Base-by-base conservation (phyloP, 2,329 filamentous ascomycete genomes). In the Fusarium tjaetaba region DNA sequence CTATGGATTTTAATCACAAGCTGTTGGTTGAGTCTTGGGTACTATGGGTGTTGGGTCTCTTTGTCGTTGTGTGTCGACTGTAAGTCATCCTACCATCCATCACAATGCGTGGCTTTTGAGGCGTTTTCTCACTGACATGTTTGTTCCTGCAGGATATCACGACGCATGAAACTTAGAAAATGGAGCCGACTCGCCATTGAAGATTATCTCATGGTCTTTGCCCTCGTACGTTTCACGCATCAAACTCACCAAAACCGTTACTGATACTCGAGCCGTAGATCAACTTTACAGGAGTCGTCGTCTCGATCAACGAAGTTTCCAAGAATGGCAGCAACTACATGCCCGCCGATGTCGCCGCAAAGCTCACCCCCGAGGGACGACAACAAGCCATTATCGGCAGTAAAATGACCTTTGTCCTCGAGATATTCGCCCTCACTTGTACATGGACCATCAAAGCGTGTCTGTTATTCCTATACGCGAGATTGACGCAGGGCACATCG, bases 131-230 rank as follows among this genome's bases (percentile, higher is more conserved):
- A 10, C 41, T n/a, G 30, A 39, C 30, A 20, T 39, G 24, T 26
- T 39, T 13, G 15, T 43, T 15, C 34, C 24, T 26, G 16, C 41
- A 77, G 75, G 28, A 52, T 77, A 41, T 80, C 82, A 13, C 76
- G 82, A 20, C 78, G 80, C 4, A 75, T 83, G 24, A 80, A 80
- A 56, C 75, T 89, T 36, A 83, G 86, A 22, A 84, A 85, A 43
- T 80, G 85, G 73, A 82, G 80, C 46, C 82, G 82, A 11, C 84
- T 89, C n/a, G 86, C 88, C 73, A 75, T 85, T 32, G 89, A 91
- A 73, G 89, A 91, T 76, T 89, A 85, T 75, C 80, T 88, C 30
- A 90, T 90, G 88, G 46, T 86, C 14, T 81, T 89, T 61, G 84
- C 86, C 13, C 80, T 86, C 26, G 81, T 84, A 70, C 18, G 76